These are phyloP conservation scores for Colletotrichum cordylinicola DNA, from an alignment of 2,329 filamentous ascomycete species.

Conservation along the genomic window DNA sequence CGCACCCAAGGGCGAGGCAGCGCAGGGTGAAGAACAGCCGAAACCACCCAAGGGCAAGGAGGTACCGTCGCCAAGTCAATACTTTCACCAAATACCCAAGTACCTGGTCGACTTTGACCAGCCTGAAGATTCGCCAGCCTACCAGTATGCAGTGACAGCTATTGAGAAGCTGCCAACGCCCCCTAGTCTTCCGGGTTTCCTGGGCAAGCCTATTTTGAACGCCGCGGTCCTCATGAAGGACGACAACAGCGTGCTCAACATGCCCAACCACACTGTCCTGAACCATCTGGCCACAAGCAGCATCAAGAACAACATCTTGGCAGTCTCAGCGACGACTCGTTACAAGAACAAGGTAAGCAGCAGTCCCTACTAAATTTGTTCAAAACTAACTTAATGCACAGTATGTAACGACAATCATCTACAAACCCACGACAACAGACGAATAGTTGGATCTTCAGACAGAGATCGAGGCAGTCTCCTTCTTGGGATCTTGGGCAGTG, in stretches of 20 bases:
- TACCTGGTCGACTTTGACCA: conserved; percentile 89
- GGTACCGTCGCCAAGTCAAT: conserved; percentile 62
- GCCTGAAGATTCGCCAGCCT: conserved; percentile 76
- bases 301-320: conserved; percentile 95
- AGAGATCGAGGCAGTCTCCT: background rate
- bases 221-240: conserved; percentile 92
- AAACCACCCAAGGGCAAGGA: conserved; percentile 59
- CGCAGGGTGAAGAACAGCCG: conserved; percentile 46
- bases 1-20: conserved; percentile 34
- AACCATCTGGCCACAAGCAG: conserved; percentile 98
- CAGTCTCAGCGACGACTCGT: conserved; percentile 94
- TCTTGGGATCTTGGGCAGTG: background rate
- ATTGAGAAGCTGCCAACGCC: conserved; percentile 83
- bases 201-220: conserved; percentile 94
- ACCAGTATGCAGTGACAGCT: conserved; percentile 76
- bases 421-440: conserved; percentile 81
- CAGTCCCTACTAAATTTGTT: background rate
- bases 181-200: conserved; percentile 85
- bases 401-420: conserved; percentile 98
- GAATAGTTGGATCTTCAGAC: conserved; percentile 32
- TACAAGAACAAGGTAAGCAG: conserved; percentile 86
- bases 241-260: conserved; percentile 94
- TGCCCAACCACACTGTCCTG: conserved; percentile 96
- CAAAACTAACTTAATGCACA: conserved; percentile 43
- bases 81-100: conserved; percentile 77